Evolutionary conservation across 257 asterid species (phyloP).

Genomic region (Jaltomata sinuosa): DNA sequence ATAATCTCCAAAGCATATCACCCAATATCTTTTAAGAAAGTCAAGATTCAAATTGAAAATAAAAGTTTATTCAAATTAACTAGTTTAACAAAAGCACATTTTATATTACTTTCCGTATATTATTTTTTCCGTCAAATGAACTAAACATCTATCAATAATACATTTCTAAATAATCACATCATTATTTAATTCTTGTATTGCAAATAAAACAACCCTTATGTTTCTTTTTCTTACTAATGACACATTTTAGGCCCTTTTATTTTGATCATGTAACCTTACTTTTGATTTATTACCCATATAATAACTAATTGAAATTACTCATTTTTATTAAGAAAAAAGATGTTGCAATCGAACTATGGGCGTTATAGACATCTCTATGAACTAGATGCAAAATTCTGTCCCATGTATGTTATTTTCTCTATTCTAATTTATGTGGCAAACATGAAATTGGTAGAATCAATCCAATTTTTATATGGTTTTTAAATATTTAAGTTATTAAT

Average conservation of each 20-base stretch:
- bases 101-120: neutral
- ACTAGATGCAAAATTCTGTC: too few species aligned
- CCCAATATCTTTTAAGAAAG: neutral
- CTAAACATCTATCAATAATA: neutral
- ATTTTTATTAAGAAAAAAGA: neutral
- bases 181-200: neutral
- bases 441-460: too few species aligned
- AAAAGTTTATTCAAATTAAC: too few species aligned
- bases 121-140: neutral
- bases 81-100: too few species aligned
- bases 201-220: neutral
- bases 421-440: too few species aligned
- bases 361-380: neutral
- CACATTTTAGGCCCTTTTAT: neutral
- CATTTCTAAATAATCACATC: neutral
- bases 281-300: neutral
- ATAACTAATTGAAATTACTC: neutral
- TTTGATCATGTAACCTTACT: neutral
- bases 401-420: too few species aligned
- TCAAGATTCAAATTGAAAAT: too few species aligned
- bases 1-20: too few species aligned
- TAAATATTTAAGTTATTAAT: too few species aligned
- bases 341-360: neutral
- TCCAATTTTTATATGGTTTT: too few species aligned
- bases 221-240: neutral